These are phyloP conservation scores for Leishmania tropica DNA, from an alignment of 208 protist species.

Conservation along the genomic window DNA sequence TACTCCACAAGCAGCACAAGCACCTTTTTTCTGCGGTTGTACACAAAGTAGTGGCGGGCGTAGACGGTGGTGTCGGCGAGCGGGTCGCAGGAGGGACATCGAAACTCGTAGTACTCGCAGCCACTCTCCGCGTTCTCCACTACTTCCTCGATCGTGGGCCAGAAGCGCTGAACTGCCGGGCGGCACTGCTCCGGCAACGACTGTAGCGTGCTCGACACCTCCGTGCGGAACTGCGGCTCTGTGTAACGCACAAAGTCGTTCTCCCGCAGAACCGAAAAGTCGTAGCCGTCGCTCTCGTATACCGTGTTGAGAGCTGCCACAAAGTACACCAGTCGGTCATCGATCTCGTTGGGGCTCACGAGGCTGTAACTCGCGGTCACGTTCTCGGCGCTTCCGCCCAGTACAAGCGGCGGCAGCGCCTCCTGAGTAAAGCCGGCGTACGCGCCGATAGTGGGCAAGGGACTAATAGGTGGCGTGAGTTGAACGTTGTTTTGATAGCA, in stretches of 20 bases:
- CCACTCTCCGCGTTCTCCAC: constrained; percentile 47
- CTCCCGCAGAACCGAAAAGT: constrained; percentile 76
- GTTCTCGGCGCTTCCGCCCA: constrained; percentile 2
- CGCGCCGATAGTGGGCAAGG: constrained; percentile 9
- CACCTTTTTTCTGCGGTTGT: constrained; percentile 63
- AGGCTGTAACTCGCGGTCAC: constrained; percentile 6
- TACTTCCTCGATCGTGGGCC: constrained; percentile 50
- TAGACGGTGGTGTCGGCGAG: constrained; percentile 52
- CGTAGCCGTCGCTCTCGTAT: constrained; percentile 76
- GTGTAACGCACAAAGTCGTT: constrained; percentile 62
- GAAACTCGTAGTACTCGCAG: constrained; percentile 78
- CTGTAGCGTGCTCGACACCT: constrained; percentile 49
- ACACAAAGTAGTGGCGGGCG: constrained; percentile 73
- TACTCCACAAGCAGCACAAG: constrained; percentile 65
- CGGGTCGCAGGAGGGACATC: constrained; percentile 71
- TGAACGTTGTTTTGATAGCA: constrained; percentile 51
- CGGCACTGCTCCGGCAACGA: constrained; percentile 49
- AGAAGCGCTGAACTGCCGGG: constrained; percentile 65
- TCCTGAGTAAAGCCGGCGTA: constrained; percentile 23
- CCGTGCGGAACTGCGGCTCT: constrained; percentile 44
- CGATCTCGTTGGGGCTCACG: constrained; percentile 39
- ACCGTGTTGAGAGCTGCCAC: constrained; percentile 75
- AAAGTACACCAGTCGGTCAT: constrained; percentile 74
- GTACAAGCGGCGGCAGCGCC: constrained; percentile 29
- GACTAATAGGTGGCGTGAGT: constrained; percentile 57